phyloP scores from a whole-genome alignment of 2,329 filamentous ascomycete genomes.

The Endoconidiophora laricicola region DNA sequence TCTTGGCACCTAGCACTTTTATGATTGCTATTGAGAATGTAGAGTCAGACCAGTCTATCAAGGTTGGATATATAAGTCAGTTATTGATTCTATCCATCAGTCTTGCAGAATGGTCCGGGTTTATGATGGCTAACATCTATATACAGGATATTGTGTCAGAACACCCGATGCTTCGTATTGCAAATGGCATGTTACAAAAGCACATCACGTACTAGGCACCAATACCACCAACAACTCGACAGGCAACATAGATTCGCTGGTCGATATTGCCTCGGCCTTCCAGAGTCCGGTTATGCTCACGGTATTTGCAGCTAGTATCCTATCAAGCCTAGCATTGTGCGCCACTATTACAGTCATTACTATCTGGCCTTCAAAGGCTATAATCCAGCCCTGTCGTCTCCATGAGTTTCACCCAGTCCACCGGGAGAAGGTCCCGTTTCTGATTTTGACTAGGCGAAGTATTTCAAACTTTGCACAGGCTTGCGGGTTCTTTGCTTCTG shows the following conservation, averaged over 20 bases:
- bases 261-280: neutral
- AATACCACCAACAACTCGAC: neutral
- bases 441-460: constrained; percentile 1
- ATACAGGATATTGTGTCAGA: constrained; percentile 2
- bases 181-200: neutral
- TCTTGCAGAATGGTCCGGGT: no score
- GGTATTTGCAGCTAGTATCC: neutral
- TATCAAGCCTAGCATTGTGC: neutral
- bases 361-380: neutral
- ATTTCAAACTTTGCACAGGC: neutral
- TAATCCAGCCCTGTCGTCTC: neutral
- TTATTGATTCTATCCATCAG: neutral
- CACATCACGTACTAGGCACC: neutral
- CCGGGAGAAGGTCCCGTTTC: constrained; percentile 3
- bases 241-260: neutral
- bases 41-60: neutral
- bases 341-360: neutral
- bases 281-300: constrained; percentile 1
- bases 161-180: neutral
- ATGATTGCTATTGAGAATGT: no score
- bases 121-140: neutral
- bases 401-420: constrained; percentile 4
- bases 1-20: no score
- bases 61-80: constrained; percentile 5
- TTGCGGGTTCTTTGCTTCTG: constrained; percentile 3